Evolutionary conservation across 352 stramenopile species (phyloP).

Genomic region (Aphanomyces invadans): DNA sequence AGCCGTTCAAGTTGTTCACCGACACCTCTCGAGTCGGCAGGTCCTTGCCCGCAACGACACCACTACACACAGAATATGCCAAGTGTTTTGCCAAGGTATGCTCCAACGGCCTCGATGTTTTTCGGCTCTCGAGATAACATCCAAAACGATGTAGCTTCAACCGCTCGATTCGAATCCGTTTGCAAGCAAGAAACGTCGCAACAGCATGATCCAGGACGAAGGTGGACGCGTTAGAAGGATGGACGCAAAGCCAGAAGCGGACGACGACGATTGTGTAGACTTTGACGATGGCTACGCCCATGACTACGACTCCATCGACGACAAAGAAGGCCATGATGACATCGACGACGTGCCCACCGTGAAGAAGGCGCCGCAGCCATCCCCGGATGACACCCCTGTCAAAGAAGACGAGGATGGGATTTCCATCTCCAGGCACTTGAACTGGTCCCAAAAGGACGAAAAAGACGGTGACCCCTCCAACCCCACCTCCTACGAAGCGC

Average conservation of each 20-base stretch:
- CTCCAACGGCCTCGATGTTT: conserved; percentile 24
- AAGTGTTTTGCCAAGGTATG: conserved; percentile 42
- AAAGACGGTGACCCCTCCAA: neutral
- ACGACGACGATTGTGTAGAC: conserved; percentile 30
- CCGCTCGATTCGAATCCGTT: no score
- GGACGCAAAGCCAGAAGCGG: conserved; percentile 33
- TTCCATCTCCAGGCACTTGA: neutral
- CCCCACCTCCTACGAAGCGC: conserved; percentile 13
- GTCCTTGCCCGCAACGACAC: no score
- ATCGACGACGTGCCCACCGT: conserved; percentile 22
- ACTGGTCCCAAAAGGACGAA: conserved; percentile 8
- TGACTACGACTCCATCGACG: conserved; percentile 27
- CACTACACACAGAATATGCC: conserved; percentile 39
- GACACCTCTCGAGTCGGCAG: no score
- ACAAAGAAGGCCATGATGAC: conserved; percentile 34
- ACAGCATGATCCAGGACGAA: neutral
- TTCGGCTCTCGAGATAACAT: no score
- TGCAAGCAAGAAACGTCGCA: neutral
- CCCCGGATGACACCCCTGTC: neutral
- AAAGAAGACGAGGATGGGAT: neutral
- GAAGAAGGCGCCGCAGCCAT: neutral
- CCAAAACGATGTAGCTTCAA: no score
- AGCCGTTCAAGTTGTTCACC: conserved; percentile 9
- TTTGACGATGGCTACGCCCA: conserved; percentile 24
- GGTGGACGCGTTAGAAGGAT: conserved; percentile 21